Evolutionary conservation across 2,329 filamentous ascomycete genomes (phyloP).

Genomic region (Cordyceps pruinosa): DNA sequence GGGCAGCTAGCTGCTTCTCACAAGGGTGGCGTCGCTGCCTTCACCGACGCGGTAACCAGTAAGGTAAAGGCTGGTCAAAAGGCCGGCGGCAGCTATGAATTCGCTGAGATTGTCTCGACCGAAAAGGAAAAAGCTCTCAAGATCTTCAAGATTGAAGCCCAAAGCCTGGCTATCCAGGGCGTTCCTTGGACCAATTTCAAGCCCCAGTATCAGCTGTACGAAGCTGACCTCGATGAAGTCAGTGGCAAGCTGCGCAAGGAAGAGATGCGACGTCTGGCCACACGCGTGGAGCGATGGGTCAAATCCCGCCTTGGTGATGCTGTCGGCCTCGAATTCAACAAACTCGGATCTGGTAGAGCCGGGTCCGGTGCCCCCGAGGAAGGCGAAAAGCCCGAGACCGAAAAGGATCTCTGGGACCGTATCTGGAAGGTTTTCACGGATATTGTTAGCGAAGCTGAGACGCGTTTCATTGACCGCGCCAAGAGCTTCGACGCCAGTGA

Average conservation of each 20-base stretch:
- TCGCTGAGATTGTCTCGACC: slow-evolving; percentile 81
- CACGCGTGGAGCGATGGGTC: slow-evolving; percentile 89
- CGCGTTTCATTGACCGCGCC: slow-evolving; percentile 77
- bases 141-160: slow-evolving; percentile 69
- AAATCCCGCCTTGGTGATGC: slow-evolving; percentile 80
- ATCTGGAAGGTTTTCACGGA: slow-evolving; percentile 83
- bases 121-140: slow-evolving; percentile 73
- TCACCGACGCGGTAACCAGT: slow-evolving; percentile 78
- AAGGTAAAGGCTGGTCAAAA: slow-evolving; percentile 91
- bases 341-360: slow-evolving; percentile 79
- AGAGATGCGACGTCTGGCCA: slow-evolving; percentile 90
- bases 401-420: slow-evolving; percentile 91
- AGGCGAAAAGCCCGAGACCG: slow-evolving; percentile 63
- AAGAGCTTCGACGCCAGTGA: slow-evolving; percentile 88
- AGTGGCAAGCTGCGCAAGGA: slow-evolving; percentile 81
- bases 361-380: slow-evolving; percentile 74
- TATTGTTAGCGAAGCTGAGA: slow-evolving; percentile 79
- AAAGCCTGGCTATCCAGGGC: slow-evolving; percentile 68
- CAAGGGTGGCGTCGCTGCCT: slow-evolving; percentile 76
- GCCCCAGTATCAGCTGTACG: slow-evolving; percentile 70
- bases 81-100: slow-evolving; percentile 84
- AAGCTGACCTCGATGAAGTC: slow-evolving; percentile 86
- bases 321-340: slow-evolving; percentile 91
- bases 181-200: slow-evolving; percentile 83
- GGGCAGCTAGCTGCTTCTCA: slow-evolving; percentile 85